A percentile compares a stretch with the other conserved stretches of the same genome.
phyloP scores from a whole-genome alignment of 2,329 filamentous ascomycete species.

The Coleophoma cylindrospora region DNA sequence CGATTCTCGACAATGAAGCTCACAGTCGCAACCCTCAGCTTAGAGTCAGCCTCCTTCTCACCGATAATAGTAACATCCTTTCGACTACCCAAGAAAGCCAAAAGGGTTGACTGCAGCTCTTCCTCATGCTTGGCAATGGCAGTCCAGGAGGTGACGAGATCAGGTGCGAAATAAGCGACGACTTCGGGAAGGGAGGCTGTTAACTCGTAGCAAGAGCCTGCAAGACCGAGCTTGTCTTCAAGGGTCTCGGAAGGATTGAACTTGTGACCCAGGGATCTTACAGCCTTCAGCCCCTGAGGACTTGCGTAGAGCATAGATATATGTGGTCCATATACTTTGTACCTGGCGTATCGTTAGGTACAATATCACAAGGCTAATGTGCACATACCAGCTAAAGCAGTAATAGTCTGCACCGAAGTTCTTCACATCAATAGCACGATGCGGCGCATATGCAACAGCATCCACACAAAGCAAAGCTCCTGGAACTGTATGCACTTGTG shows the following conservation, averaged over 20 bases:
- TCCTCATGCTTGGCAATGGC: constrained; percentile 54
- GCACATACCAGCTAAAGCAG: constrained; percentile 71
- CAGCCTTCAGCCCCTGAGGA: constrained; percentile 44
- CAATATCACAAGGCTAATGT: too few species aligned
- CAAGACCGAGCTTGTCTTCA: constrained; percentile 63
- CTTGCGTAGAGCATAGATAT: constrained; percentile 66
- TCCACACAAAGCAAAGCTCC: constrained; percentile 66
- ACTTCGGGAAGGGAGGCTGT: constrained; percentile 57
- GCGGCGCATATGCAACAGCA: constrained; percentile 72
- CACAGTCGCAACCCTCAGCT: constrained; percentile 57
- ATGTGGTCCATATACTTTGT: constrained; percentile 67
- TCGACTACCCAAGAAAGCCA: constrained; percentile 51
- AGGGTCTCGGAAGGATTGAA: constrained; percentile 60
- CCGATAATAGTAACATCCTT: constrained; percentile 54
- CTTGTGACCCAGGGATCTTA: constrained; percentile 59
- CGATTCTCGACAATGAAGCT: constrained; percentile 58
- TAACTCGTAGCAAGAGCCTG: constrained; percentile 67
- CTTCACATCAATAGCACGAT: constrained; percentile 64
- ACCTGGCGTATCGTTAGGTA: too few species aligned
- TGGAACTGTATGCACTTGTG: constrained; percentile 40
- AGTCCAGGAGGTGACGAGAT: constrained; percentile 38
- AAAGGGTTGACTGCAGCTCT: constrained; percentile 49
- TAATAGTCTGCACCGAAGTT: constrained; percentile 71
- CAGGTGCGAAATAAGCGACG: constrained; percentile 50
- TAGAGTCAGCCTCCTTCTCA: constrained; percentile 39